A percentile compares a stretch with the other conserved stretches of the same genome.
These are phyloP conservation scores for Urtica urens DNA, from an alignment of 306 rosid species.

Conservation along the genomic window DNA sequence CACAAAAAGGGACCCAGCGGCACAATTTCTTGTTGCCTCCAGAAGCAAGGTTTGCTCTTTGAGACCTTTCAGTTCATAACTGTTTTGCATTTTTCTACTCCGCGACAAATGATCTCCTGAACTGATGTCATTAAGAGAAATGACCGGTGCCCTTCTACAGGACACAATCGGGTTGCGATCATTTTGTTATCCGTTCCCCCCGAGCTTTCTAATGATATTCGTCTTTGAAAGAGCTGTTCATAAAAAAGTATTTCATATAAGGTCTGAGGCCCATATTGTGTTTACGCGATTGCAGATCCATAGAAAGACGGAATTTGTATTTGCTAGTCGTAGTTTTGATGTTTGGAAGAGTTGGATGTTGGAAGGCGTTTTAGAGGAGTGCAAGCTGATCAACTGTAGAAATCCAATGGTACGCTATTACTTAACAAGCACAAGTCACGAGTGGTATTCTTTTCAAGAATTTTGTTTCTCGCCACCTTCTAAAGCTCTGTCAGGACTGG, in stretches of 20 bases:
- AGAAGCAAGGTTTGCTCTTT: slow-evolving; percentile 66
- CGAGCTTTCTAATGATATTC: too few relatives aligned
- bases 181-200: too few relatives aligned
- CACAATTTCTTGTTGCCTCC: slow-evolving; percentile 66
- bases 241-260: too few relatives aligned
- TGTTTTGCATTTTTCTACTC: slow-evolving; percentile 10
- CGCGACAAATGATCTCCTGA: slow-evolving; percentile 6
- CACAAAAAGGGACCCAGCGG: slow-evolving; percentile 95
- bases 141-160: slow-evolving; percentile 30
- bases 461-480: too few relatives aligned
- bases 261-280: slow-evolving; percentile 2
- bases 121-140: slow-evolving; percentile 23
- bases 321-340: slow-evolving; percentile 97
- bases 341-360: slow-evolving; percentile 93
- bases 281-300: slow-evolving; percentile 84
- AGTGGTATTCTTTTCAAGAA: too few relatives aligned
- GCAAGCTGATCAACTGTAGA: slow-evolving; percentile 84
- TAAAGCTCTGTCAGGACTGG: too few relatives aligned
- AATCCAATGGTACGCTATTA: slow-evolving; percentile 56
- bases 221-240: too few relatives aligned
- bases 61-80: slow-evolving; percentile 4
- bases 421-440: too few relatives aligned
- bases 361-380: slow-evolving; percentile 76
- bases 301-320: slow-evolving; percentile 83
- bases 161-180: slow-evolving; percentile 90